phyloP scores from a whole-genome alignment of 257 asterid species.

The Buddleja alternifolia region DNA sequence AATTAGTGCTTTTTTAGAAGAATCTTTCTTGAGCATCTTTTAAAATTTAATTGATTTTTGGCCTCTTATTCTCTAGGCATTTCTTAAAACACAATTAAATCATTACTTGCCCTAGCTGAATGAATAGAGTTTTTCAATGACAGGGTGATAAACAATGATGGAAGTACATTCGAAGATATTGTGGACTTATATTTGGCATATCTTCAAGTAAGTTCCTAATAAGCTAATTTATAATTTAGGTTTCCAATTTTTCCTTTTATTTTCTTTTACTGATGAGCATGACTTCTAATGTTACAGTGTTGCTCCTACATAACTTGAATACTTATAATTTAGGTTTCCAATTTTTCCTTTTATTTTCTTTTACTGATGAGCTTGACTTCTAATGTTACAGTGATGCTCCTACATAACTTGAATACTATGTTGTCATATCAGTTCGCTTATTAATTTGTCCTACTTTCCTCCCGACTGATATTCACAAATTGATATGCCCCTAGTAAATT shows the following conservation, averaged over 20 bases:
- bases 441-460: not conserved
- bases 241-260: not conserved
- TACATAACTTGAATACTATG: conserved; percentile 11
- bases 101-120: conserved; percentile 26
- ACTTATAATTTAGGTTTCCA: conserved; percentile 12
- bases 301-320: too few species aligned
- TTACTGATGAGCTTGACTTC: conserved; percentile 14
- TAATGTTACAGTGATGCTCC: conserved; percentile 8
- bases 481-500: not conserved
- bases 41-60: not conserved
- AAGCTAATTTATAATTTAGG: conserved; percentile 11
- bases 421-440: not conserved
- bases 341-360: not conserved
- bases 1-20: conserved; percentile 7
- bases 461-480: not conserved
- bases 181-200: conserved; percentile 87
- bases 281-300: too few species aligned
- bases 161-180: conserved; percentile 74
- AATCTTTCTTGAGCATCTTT: not conserved
- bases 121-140: conserved; percentile 30
- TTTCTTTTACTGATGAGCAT: conserved; percentile 10
- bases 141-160: conserved; percentile 61
- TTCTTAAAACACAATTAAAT: not conserved
- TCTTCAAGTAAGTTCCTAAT: conserved; percentile 70
- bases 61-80: not conserved